Evolutionary conservation across 2,329 filamentous ascomycete genomes (phyloP).

Genomic region (Myrmaecium sp.): DNA sequence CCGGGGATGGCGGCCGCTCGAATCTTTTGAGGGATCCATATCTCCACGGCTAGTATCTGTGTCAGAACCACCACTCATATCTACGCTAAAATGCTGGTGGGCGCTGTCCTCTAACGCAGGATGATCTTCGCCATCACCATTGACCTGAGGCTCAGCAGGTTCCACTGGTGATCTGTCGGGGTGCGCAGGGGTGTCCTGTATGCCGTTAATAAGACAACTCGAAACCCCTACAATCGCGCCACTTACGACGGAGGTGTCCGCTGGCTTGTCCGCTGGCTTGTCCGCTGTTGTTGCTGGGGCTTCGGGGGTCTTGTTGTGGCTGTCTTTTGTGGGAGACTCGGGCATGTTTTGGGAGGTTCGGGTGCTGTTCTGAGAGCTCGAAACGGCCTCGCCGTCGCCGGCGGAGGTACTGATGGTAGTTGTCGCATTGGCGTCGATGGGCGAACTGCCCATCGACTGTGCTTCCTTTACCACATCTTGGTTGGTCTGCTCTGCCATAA

Average conservation of each 20-base stretch:
- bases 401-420: constrained; percentile 36
- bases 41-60: constrained; percentile 52
- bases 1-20: constrained; percentile 40
- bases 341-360: too few relatives aligned
- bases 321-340: too few relatives aligned
- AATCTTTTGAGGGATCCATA: constrained; percentile 29
- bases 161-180: too few relatives aligned
- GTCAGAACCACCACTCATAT: constrained; percentile 59
- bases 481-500: constrained; percentile 56
- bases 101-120: constrained; percentile 12
- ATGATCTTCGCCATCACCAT: constrained; percentile 19
- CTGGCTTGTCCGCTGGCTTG: too few relatives aligned
- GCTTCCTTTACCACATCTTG: constrained; percentile 57
- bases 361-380: constrained; percentile 17
- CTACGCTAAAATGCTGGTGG: constrained; percentile 34
- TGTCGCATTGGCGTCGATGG: constrained; percentile 50
- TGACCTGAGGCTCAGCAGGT: constrained; percentile 16
- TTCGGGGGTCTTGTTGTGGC: too few relatives aligned
- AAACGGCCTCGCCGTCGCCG: constrained; percentile 28
- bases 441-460: constrained; percentile 48
- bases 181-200: too few relatives aligned
- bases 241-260: too few relatives aligned
- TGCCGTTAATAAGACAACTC: too few relatives aligned
- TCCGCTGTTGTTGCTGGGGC: too few relatives aligned
- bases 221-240: too few relatives aligned